A percentile compares a stretch with the other conserved stretches of the same genome.
phyloP scores from a whole-genome alignment of 2,329 filamentous ascomycete genomes.

The Pseudocercospora musae region DNA sequence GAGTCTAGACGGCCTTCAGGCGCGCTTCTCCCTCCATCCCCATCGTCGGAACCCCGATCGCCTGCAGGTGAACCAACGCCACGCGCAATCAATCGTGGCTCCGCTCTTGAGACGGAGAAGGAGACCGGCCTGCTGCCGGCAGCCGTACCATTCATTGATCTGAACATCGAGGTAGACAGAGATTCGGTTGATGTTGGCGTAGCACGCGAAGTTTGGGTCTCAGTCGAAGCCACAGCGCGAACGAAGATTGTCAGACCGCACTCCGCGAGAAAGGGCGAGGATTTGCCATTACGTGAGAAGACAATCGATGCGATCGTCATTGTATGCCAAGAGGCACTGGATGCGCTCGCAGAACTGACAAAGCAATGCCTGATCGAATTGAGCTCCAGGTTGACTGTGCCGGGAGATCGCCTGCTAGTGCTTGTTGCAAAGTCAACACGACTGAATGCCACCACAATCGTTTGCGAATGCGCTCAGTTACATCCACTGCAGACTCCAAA shows the following conservation, averaged over 20 bases:
- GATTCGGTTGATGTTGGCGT: conserved; percentile 26
- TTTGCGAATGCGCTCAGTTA: conserved; percentile 13
- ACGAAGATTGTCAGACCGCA: conserved; percentile 15
- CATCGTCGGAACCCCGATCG: conserved; percentile 4
- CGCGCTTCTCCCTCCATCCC: conserved; percentile 15
- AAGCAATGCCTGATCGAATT: conserved; percentile 20
- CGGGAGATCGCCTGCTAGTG: conserved; percentile 15
- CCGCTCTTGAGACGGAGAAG: neutral
- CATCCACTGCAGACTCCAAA: conserved; percentile 17
- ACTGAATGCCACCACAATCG: conserved; percentile 6
- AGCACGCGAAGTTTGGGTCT: conserved; percentile 30
- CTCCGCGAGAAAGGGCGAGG: neutral
- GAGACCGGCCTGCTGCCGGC: neutral
- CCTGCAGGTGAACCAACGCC: conserved; percentile 22
- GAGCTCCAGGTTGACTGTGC: conserved; percentile 13
- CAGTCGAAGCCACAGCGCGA: conserved; percentile 29
- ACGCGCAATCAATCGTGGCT: conserved; percentile 10
- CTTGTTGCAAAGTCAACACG: conserved; percentile 8
- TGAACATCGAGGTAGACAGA: conserved; percentile 24
- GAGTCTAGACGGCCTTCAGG: conserved; percentile 8
- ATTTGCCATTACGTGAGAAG: neutral
- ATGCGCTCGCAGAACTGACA: neutral
- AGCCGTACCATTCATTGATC: conserved; percentile 27
- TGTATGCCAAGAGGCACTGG: conserved; percentile 12
- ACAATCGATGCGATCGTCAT: conserved; percentile 19